Conservation (phyloP, 164 flowering plant species). For the Akebia trifoliata region DNA sequence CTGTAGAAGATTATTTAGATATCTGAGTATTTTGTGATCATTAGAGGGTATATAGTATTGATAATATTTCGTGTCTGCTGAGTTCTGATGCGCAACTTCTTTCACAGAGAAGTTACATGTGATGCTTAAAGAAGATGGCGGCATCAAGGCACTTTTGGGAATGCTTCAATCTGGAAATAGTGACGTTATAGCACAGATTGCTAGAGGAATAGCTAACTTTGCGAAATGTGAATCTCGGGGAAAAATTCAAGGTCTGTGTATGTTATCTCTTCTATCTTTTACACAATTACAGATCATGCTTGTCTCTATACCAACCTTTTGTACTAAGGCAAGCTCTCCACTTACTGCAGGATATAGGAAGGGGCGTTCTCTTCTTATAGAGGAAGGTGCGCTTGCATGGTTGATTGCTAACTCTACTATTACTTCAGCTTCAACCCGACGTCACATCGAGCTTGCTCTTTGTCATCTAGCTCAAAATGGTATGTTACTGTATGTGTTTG, state of each 20-base stretch:
- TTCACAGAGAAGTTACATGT: constrained; percentile 58
- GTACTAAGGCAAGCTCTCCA: too few species aligned
- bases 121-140: constrained; percentile 63
- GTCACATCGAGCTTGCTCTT: constrained; percentile 87
- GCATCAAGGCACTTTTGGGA: constrained; percentile 61
- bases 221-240: constrained; percentile 88
- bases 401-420: constrained; percentile 48
- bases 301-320: neutral
- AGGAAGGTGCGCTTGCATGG: constrained; percentile 73
- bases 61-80: neutral
- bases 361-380: constrained; percentile 71
- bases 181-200: constrained; percentile 77
- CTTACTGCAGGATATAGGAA: constrained; percentile 49
- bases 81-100: constrained; percentile 12
- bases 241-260: constrained; percentile 56
- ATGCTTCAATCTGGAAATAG: constrained; percentile 55
- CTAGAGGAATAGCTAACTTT: constrained; percentile 85
- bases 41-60: neutral
- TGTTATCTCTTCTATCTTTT: neutral
- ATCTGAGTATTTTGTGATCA: neutral
- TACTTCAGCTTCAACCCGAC: constrained; percentile 50
- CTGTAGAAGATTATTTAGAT: neutral
- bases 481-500: constrained; percentile 15
- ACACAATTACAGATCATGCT: neutral
- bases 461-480: constrained; percentile 95